Evolutionary conservation across 2,329 filamentous ascomycete species (phyloP), one percentile per base, ranked within the genome.

Genomic region (Aspergillus ochraceus): DNA sequence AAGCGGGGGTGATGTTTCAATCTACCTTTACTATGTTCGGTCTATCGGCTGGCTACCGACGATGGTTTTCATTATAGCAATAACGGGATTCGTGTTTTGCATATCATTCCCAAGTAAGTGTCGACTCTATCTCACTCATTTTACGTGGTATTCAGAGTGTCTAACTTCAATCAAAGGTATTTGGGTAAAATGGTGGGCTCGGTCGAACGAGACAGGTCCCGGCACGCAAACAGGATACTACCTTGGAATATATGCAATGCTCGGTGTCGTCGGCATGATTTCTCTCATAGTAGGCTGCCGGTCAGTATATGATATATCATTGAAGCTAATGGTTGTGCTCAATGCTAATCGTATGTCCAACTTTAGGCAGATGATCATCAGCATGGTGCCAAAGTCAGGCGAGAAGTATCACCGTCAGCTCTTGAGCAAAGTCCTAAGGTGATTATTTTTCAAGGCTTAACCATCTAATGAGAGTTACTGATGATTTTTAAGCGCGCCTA

Each of bases 301-400:
- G 74, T 73, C 20, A 39, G 67, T 65, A 22, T 45, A n/a, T 11
- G 32, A 10, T n/a, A 11, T 51, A 26, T 51, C 36, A 53, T 45
- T 26, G 2, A 17, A 42, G 12, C 17, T 5, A 12, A 17, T n/a
- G 17, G 4, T 8, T 6, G 5, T 6, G 6, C 14, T 42, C 36
- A 42, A n/a, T 39, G 52, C 53, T 42, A 17, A 58, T 49, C 46
- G 51, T 9, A 30, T 55, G 55, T 52, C 58, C 50, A 26, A 30
- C 39, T 47, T 61, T 46, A 77, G 76, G 73, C 78, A 82, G 68
- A 74, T 84, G 62, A 80, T 84, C 51, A 79, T 84, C 32, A 79
- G 73, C 3, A 84, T 85, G 79, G 80, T 84, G 3, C 82, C 82
- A 3, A 78, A 77, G 30, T 83, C 82, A n/a, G 81, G 80, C 4